A percentile compares a stretch with the other conserved stretches of the same genome.
Evolutionary conservation across 805 yeast genomes (phyloP).

Genomic region (Candida caryicola): DNA sequence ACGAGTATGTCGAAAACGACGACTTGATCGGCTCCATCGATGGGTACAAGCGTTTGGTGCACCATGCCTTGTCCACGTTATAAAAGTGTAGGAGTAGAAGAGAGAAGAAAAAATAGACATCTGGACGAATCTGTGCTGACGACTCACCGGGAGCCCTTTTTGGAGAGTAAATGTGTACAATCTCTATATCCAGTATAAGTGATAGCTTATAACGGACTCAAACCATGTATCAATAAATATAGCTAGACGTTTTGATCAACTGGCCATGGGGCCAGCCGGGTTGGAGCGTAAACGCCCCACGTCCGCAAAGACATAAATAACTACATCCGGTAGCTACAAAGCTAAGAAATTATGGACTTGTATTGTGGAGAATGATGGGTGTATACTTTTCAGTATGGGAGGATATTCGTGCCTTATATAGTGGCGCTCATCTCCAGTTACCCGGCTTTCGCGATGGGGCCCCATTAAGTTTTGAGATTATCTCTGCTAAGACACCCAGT

Average conservation of each 20-base stretch:
- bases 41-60: conserved; percentile 49
- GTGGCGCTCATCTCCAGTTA: conserved; percentile 1
- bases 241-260: conserved; percentile 28
- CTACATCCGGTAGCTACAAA: conserved; percentile 2
- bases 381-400: not conserved
- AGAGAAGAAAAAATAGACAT: not conserved
- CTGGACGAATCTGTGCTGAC: too few relatives aligned
- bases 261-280: conserved; percentile 5
- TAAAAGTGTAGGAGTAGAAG: not conserved
- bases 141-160: too few relatives aligned
- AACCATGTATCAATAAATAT: conserved; percentile 41
- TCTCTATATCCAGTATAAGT: conserved; percentile 45
- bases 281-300: conserved; percentile 11
- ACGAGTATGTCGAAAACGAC: conserved; percentile 48
- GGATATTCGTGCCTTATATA: not conserved
- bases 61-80: conserved; percentile 13
- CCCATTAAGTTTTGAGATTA: not conserved
- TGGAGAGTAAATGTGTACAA: conserved; percentile 34
- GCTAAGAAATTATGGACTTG: not conserved
- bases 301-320: too few relatives aligned
- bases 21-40: conserved; percentile 50
- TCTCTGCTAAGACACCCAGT: not conserved
- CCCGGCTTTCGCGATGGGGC: conserved; percentile 9
- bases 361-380: not conserved
- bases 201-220: conserved; percentile 38